Evolutionary conservation across 2,329 filamentous ascomycete genomes (phyloP), one percentile per base, ranked within the genome.

Genomic region (Paecilomyces formosus): DNA sequence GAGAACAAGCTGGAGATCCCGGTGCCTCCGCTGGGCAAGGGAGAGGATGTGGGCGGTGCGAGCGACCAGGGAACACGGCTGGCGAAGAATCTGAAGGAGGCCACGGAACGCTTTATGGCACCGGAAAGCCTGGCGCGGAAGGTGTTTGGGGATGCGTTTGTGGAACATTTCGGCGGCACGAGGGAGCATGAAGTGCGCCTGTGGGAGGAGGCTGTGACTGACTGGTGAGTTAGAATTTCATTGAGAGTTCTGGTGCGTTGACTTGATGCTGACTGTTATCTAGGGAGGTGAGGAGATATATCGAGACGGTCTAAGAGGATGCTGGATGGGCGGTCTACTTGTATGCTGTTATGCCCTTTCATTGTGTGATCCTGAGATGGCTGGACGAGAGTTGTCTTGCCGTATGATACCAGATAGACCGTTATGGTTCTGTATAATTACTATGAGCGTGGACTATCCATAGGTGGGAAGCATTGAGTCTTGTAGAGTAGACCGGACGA

Each of bases 131-230:
- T 97, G 15, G 94, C 94, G n/a, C 82, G 94, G 58, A 90, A 97
- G 71, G 89, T 96, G 0, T 90, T 99, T 74, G 94, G 94, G 0
- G 89, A 97, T 72, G 89, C 88, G 8, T 99, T 99, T 76, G 94
- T 99, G 2, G 92, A 97, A 15, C 94, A 97, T 74, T 99, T 88
- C 78, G 90, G 88, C 12, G 94, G 94, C 15, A 96, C 93, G 18
- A 84, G 94, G 63, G 88, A 96, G 73, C 92, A 99, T 74, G 94
- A 99, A 76, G 83, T 94, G 59, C 80, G 89, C 61, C 76, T 96
- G 21, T 99, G 90, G 88, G 92, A 97, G 67, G 93, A 97, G 73
- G 92, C 92, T 1, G 93, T 97, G 5, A 97, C 94, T 21, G 94
- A 97, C 74, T 97, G 93, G 92, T 93, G 81, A 74, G 88, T 86